Percentiles rank a stretch among this genome's conserved stretches.
These are phyloP conservation scores for Chalciporus piperatus DNA, from an alignment of 768 basidiomycete species.

Conservation along the genomic window DNA sequence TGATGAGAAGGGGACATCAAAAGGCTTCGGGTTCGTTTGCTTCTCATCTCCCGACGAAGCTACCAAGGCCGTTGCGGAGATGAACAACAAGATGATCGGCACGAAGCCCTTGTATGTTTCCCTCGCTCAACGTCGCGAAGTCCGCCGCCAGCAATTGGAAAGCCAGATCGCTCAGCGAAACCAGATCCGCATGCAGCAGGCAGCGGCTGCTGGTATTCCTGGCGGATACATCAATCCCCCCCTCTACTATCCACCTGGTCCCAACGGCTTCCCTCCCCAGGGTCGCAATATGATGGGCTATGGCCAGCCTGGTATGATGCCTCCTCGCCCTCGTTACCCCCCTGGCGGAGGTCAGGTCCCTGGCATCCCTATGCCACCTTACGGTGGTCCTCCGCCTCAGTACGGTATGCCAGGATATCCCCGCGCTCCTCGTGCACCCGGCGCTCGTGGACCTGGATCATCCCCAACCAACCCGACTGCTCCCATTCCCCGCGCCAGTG, in stretches of 20 bases:
- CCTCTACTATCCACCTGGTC: conserved; percentile 80
- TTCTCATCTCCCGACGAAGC: conserved; percentile 98
- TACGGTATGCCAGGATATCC: conserved; percentile 72
- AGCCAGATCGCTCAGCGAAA: conserved; percentile 98
- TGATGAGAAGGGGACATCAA: conserved; percentile 89
- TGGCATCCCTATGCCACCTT: conserved; percentile 77
- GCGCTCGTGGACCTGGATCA: conserved; percentile 63
- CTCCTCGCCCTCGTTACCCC: conserved; percentile 82
- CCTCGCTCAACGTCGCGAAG: conserved; percentile 96
- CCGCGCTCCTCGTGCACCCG: conserved; percentile 57
- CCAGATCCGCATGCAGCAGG: conserved; percentile 93
- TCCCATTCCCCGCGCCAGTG: conserved; percentile 65
- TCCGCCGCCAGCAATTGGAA: conserved; percentile 97
- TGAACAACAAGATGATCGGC: conserved; percentile 99
- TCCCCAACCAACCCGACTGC: conserved; percentile 65
- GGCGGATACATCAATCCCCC: conserved; percentile 40
- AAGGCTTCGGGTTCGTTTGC: conserved; percentile 99
- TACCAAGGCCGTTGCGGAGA: conserved; percentile 98
- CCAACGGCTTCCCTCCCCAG: conserved; percentile 70
- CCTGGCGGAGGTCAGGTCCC: conserved; percentile 66
- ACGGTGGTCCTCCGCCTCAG: conserved; percentile 71
- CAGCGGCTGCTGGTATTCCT: conserved; percentile 79
- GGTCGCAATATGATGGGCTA: conserved; percentile 69
- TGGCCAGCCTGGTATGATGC: conserved; percentile 87
- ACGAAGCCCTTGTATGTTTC: conserved; percentile 98